Evolutionary conservation across 1,284 basidiomycete genomes (phyloP).

Genomic region (Vanrija pseudolonga): DNA sequence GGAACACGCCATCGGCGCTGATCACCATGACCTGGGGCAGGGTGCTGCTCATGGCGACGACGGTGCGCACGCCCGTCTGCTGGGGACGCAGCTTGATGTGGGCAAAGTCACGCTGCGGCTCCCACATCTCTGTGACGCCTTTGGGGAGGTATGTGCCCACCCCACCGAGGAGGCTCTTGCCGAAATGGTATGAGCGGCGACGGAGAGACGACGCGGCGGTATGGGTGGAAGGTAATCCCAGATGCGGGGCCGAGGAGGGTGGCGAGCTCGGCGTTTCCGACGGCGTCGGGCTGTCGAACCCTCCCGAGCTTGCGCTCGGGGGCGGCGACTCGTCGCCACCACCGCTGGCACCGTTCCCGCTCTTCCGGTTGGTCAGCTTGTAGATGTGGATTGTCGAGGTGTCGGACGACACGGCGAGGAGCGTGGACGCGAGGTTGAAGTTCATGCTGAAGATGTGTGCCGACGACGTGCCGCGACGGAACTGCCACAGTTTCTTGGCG

Average conservation of each 20-base stretch:
- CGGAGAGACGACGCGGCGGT: conserved; percentile 40
- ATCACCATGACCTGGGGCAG: conserved; percentile 96
- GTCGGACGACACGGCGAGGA: conserved; percentile 86
- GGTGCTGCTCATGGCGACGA: conserved; percentile 80
- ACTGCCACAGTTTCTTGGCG: conserved; percentile 92
- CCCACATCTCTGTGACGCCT: conserved; percentile 93
- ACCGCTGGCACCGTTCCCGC: not conserved
- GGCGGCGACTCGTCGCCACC: conserved; percentile 10
- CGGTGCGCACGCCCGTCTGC: conserved; percentile 63
- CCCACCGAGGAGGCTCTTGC: conserved; percentile 72
- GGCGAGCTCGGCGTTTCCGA: conserved; percentile 32
- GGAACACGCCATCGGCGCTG: conserved; percentile 91
- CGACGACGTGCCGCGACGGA: conserved; percentile 81
- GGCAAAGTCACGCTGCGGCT: conserved; percentile 92
- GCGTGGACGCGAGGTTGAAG: conserved; percentile 78
- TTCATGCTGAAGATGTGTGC: conserved; percentile 86
- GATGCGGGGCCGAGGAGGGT: conserved; percentile 7
- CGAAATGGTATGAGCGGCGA: conserved; percentile 68
- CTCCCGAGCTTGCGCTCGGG: not conserved
- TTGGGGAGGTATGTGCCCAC: conserved; percentile 88
- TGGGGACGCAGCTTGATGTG: conserved; percentile 80
- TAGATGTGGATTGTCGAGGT: conserved; percentile 98
- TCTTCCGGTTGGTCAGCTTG: conserved; percentile 57
- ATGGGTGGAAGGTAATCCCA: not conserved
- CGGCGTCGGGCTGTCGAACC: conserved; percentile 24